Conservation (phyloP, 208 protist genomes). For the Polymyxa betae region DNA sequence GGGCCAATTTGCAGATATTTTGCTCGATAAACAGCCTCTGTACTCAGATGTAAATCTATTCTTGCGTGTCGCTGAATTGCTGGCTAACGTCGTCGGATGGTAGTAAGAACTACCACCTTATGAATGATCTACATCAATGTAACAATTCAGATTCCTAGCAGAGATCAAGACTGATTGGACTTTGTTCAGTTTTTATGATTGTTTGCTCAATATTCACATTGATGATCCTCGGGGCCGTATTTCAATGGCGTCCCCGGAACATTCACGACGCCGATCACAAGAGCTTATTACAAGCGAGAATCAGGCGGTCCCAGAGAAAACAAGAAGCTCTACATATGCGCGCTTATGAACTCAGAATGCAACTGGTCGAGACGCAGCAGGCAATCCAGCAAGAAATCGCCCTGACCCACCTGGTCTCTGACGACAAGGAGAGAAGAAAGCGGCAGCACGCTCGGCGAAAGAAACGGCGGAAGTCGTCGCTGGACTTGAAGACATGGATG, state of each 20-base stretch:
- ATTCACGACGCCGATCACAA: background rate
- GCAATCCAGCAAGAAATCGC: background rate
- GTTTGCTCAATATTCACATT: constrained; percentile 25
- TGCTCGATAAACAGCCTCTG: too few relatives aligned
- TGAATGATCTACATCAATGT: background rate
- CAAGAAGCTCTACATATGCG: background rate
- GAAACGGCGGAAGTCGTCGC: background rate
- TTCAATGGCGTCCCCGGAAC: background rate
- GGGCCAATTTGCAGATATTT: too few relatives aligned
- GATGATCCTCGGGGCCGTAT: constrained; percentile 24
- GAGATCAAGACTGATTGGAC: background rate
- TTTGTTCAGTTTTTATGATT: background rate
- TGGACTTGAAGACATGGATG: background rate
- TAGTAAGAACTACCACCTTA: too few relatives aligned
- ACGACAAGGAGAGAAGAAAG: background rate
- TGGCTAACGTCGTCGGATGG: too few relatives aligned
- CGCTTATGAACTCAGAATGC: background rate
- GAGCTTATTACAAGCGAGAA: background rate
- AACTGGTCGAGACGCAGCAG: background rate
- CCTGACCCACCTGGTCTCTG: background rate
- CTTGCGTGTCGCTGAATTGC: too few relatives aligned
- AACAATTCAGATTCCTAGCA: background rate
- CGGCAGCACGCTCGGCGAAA: background rate
- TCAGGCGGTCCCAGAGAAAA: background rate
- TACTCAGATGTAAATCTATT: too few relatives aligned